Conservation (phyloP, 139 green algal genomes). For the Closterium sp. region DNA sequence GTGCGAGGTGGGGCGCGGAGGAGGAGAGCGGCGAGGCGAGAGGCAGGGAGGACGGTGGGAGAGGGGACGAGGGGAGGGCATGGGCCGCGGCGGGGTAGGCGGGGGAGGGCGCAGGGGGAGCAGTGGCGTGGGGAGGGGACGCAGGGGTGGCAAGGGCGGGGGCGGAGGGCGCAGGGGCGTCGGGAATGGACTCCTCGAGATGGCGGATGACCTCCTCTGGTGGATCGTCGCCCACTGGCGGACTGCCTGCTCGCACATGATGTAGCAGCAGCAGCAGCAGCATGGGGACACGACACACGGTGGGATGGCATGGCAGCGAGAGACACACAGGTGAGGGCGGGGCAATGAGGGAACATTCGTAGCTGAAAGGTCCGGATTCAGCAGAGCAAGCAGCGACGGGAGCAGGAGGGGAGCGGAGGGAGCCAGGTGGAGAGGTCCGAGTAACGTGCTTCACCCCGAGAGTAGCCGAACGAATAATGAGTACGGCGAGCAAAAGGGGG, state of each 20-base stretch:
- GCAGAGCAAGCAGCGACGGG: too few species aligned
- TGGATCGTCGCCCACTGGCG: neutral
- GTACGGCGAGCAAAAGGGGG: too few species aligned
- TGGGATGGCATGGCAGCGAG: neutral
- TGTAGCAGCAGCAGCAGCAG: neutral
- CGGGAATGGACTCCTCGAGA: constrained; percentile 2
- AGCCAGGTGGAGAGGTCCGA: too few species aligned
- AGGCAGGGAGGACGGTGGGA: too few species aligned
- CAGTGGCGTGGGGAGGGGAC: neutral
- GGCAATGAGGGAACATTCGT: too few species aligned
- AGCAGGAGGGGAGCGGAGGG: too few species aligned
- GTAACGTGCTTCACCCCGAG: too few species aligned
- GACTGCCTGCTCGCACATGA: neutral
- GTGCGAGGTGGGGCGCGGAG: neutral
- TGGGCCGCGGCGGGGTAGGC: too few species aligned
- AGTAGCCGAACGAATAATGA: too few species aligned
- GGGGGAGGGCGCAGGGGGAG: neutral
- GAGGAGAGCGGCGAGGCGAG: neutral
- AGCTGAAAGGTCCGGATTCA: too few species aligned
- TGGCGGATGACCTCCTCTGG: constrained; percentile 17
- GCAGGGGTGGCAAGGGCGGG: neutral
- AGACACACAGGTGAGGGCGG: too few species aligned
- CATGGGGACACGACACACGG: neutral
- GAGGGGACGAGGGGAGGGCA: neutral
- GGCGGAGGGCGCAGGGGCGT: neutral